These are phyloP conservation scores for Neurospora sp. DNA, from an alignment of 495 filamentous ascomycete species.

Conservation along the genomic window DNA sequence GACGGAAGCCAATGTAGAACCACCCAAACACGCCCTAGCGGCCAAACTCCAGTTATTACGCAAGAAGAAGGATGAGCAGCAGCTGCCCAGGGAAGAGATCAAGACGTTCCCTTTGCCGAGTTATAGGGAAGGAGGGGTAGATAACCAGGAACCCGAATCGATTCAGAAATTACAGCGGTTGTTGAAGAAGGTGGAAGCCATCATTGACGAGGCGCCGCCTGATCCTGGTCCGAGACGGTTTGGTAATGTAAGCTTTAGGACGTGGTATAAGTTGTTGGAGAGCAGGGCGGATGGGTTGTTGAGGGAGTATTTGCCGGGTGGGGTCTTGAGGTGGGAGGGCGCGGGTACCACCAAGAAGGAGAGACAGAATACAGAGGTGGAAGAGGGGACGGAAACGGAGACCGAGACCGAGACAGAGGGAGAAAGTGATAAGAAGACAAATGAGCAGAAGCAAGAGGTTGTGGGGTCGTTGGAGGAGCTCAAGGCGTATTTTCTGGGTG, in stretches of 20 bases:
- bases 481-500: constrained; percentile 68
- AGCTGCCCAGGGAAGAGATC: constrained; percentile 11
- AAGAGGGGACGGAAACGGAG: neutral
- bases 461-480: constrained; percentile 45
- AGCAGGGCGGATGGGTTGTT: constrained; percentile 48
- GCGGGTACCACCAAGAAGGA: neutral
- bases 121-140: constrained; percentile 9
- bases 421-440: neutral
- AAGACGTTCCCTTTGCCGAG: constrained; percentile 41
- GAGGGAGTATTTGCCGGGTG: constrained; percentile 46
- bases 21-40: neutral
- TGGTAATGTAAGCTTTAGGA: constrained; percentile 81
- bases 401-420: neutral
- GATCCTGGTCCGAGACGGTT: constrained; percentile 79
- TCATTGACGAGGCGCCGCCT: constrained; percentile 72
- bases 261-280: constrained; percentile 64
- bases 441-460: neutral
- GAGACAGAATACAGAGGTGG: constrained; percentile 1
- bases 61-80: neutral
- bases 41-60: neutral
- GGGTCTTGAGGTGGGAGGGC: constrained; percentile 32
- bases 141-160: constrained; percentile 31
- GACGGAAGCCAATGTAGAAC: neutral
- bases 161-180: constrained; percentile 55
- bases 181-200: constrained; percentile 47